A percentile compares a stretch with the other conserved stretches of the same genome.
Evolutionary conservation across 202 grass and related monocot species (phyloP).

Genomic region (Zoysia matrella): DNA sequence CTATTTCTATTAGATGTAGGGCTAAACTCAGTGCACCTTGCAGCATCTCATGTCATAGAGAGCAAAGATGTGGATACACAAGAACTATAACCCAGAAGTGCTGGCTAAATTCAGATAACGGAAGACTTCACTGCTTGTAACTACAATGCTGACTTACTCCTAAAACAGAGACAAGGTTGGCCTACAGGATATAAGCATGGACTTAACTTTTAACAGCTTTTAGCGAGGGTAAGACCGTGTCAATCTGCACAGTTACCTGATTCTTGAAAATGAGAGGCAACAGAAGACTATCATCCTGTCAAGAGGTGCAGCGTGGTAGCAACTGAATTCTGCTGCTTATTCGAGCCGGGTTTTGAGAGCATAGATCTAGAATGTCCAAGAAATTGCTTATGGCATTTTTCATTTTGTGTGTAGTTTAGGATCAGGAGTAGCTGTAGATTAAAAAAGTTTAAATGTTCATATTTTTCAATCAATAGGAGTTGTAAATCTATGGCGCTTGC

Average conservation of each 20-base stretch:
- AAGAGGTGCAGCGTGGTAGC: not conserved
- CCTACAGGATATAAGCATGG: not conserved
- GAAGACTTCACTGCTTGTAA: not conserved
- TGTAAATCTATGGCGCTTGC: not conserved
- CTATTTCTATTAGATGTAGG: slow-evolving; percentile 20
- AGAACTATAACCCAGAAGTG: slow-evolving; percentile 18
- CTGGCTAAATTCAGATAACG: slow-evolving; percentile 1
- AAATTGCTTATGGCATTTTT: not conserved
- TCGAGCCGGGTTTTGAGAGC: not conserved
- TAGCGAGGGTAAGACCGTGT: not conserved
- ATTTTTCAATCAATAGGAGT: not conserved
- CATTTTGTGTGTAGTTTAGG: not conserved
- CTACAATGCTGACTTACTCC: not conserved
- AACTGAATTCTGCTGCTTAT: not conserved
- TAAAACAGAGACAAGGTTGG: not conserved
- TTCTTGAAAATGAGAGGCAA: not conserved
- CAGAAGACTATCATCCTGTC: not conserved
- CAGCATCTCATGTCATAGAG: not conserved
- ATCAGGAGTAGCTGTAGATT: not conserved
- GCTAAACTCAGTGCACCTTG: not conserved
- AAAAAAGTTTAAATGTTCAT: not conserved
- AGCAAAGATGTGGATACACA: not conserved
- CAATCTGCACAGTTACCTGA: not conserved
- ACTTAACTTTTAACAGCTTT: not conserved
- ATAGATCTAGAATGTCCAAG: not conserved